phyloP scores from a whole-genome alignment of 768 basidiomycete genomes.

The Coprinopsis sp. region DNA sequence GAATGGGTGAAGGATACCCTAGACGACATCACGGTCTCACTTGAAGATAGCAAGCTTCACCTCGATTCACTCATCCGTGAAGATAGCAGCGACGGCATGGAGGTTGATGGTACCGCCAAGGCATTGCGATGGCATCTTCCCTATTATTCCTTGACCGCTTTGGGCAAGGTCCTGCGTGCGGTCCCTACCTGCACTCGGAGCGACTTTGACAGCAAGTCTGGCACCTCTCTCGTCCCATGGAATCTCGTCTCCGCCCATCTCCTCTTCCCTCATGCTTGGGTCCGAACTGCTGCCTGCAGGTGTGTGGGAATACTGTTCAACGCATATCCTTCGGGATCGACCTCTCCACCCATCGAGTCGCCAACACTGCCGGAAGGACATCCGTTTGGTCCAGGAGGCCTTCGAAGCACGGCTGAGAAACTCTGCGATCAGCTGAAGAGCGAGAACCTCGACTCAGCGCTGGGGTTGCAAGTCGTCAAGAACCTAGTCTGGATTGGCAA shows the following conservation, averaged over 20 bases:
- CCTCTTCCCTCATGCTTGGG: slow-evolving; percentile 92
- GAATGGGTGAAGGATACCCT: slow-evolving; percentile 59
- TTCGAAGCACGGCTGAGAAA: slow-evolving; percentile 71
- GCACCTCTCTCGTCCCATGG: slow-evolving; percentile 47
- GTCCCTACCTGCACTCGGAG: slow-evolving; percentile 43
- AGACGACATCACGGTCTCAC: slow-evolving; percentile 48
- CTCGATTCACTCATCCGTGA: slow-evolving; percentile 31
- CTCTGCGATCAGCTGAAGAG: slow-evolving; percentile 78
- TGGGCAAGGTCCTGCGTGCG: slow-evolving; percentile 58
- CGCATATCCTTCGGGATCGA: slow-evolving; percentile 34
- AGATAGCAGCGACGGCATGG: slow-evolving; percentile 43
- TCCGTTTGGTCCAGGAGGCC: slow-evolving; percentile 48
- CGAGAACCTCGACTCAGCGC: slow-evolving; percentile 62
- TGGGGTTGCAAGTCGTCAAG: slow-evolving; percentile 86
- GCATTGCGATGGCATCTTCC: slow-evolving; percentile 73
- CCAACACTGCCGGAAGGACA: slow-evolving; percentile 25
- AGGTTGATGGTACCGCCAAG: slow-evolving; percentile 33
- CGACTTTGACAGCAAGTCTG: slow-evolving; percentile 30
- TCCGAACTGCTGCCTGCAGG: slow-evolving; percentile 75
- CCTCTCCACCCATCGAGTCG: slow-evolving; percentile 25
- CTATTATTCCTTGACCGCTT: slow-evolving; percentile 69
- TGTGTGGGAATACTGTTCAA: slow-evolving; percentile 69
- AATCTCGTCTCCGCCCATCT: slow-evolving; percentile 56
- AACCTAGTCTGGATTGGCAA: slow-evolving; percentile 90
- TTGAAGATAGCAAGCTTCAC: slow-evolving; percentile 36